Base-by-base conservation (phyloP, 2,329 filamentous ascomycete genomes). In the Lizonia empirigonia region DNA sequence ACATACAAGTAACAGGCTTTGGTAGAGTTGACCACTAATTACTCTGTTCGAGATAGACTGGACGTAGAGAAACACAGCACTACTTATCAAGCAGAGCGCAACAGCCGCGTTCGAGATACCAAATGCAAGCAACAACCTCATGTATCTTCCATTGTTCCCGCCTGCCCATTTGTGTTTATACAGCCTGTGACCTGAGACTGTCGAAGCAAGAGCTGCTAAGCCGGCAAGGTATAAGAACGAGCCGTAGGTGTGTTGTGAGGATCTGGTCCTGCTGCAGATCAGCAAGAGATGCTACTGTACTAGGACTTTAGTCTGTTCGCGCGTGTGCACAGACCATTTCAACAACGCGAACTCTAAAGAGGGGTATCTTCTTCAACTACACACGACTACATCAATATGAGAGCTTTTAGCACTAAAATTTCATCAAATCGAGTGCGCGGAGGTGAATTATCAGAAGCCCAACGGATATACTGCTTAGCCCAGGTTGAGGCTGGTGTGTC, bases 1-100 rank as follows among this genome's bases (percentile, higher is more conserved):
- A n/a, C n/a, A n/a, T n/a, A n/a, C n/a, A n/a, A 39, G 36, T 39
- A 29, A 39, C 23, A 39, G 9, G 24, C 36, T 39, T 39, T 15
- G 36, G 15, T 29, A 29, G 12, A 39, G 36, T 39, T n/a, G 24
- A 7, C 9, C 36, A 39, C 36, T 39, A 29, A 19, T 29, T 10
- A 29, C 20, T 20, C 24, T 39, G 23, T 29, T 39, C 20, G 36
- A 39, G 36, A 39, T 7, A 10, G 16, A 39, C 23, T 39, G 15
- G n/a, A 39, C 36, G 24, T 29, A 39, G 24, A 39, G 6, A 10
- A 13, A 4, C 36, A 29, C 15, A 29, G 15, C 36, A 10, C 8
- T 39, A 24, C 5, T 29, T 19, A 39, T n/a, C 23, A 12, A n/a
- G 36, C 36, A 39, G 15, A 39, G 36, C 16, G 36, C 36, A 12